Conservation (phyloP, 1,139 yeast genomes). For the Geotrichum australiense region DNA sequence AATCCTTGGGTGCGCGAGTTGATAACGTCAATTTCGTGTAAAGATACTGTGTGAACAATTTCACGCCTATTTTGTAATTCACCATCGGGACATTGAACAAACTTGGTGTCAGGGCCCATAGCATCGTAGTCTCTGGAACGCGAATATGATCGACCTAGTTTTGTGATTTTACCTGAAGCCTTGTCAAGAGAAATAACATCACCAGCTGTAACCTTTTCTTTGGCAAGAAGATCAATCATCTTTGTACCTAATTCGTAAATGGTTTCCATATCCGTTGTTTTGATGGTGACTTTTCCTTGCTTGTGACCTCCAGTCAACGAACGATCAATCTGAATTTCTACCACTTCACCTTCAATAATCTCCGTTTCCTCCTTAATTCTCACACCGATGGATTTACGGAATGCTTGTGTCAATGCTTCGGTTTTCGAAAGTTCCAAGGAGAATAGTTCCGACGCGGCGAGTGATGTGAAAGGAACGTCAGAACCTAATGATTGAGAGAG, state of each 20-base stretch:
- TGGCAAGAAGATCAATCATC: conserved; percentile 93
- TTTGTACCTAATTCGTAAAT: conserved; percentile 94
- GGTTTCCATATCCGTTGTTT: conserved; percentile 99
- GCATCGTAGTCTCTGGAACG: conserved; percentile 98
- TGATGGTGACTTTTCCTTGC: conserved; percentile 94
- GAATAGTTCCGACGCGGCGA: conserved; percentile 90
- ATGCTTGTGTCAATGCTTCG: conserved; percentile 92
- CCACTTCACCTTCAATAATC: conserved; percentile 97
- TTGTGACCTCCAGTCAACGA: conserved; percentile 96
- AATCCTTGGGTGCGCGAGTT: conserved; percentile 98
- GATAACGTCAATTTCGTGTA: conserved; percentile 97
- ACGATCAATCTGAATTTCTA: conserved; percentile 94
- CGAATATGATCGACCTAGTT: conserved; percentile 90
- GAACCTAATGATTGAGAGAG: conserved; percentile 79
- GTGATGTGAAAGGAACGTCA: conserved; percentile 93
- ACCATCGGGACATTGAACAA: conserved; percentile 98
- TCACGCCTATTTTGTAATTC: conserved; percentile 94
- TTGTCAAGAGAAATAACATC: conserved; percentile 95
- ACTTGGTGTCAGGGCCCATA: conserved; percentile 97
- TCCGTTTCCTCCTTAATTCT: conserved; percentile 96
- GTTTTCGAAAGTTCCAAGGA: conserved; percentile 90
- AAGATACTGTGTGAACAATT: conserved; percentile 90
- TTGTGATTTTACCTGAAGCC: conserved; percentile 88
- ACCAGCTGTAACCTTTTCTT: conserved; percentile 95
- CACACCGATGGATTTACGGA: conserved; percentile 91